Base-by-base conservation (phyloP, 345 rosid species). In the Streptanthus diversifolius region DNA sequence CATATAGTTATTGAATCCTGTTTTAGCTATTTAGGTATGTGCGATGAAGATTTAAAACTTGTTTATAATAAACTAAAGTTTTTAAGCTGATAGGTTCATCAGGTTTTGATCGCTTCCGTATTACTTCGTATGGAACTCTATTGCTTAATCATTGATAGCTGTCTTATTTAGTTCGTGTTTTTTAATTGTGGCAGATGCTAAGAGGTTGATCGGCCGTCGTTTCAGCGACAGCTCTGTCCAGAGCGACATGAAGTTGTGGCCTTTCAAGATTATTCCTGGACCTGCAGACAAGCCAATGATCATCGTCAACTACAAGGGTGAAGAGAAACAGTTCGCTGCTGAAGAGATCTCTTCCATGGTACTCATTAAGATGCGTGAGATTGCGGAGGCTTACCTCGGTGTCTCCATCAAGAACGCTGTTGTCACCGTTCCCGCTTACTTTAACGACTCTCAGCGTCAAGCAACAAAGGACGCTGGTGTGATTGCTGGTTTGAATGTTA, bases 401-500 rank as follows among this genome's bases (percentile, higher is more conserved):
- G 71, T 77, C 18, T 45, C 89, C 0, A 37, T 87, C 48, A 89
- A 89, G 74, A 89, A 89, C 73, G 95, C 95, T 0, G 91, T 89
- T 6, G 95, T 89, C 11, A 89, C 95, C 1, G 95, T 87, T 12
- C 95, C 91, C 11, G 95, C 90, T 17, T 80, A 80, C 83, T 89
- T 89, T 82, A 89, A 89, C 70, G 95, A 89, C 72, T 89, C 91
- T 49, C 91, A 89, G 80, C 90, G 95, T 74, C 88, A 89, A 54
- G 95, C 95, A 0, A 89, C 95, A 2, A 89, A 84, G 70, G 95
- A 89, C 78, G 91, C 95, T 6, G 88, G 95, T 56, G 90, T 85
- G n/a, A 80, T 89, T 6, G 95, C 90, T 14, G 95, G 95, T 49
- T 80, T 88, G 36, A 88, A 88, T 52, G 91, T 87, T 17, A 80